Evolutionary conservation across 2,329 filamentous ascomycete species (phyloP), one percentile per base, ranked within the genome.

Genomic region (Chalara sp.): DNA sequence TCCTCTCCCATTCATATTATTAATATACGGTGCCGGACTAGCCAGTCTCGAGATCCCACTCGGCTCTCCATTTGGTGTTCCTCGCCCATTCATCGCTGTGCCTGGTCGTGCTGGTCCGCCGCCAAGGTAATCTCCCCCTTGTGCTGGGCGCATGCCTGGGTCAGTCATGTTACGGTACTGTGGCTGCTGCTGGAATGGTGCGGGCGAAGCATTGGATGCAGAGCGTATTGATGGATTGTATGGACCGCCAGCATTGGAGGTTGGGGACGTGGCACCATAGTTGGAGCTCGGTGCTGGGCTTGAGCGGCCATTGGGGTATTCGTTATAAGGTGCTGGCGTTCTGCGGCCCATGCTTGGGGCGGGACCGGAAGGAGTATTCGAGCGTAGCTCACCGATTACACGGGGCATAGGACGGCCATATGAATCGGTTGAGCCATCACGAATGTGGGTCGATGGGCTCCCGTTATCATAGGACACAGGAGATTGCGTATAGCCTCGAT

Each of bases 401-500:
- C 55, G 51, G 30, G 60, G 61, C 32, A 63, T 53, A 6, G 58
- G 61, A 29, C 58, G 52, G 29, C 60, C 59, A 46, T 58, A 63
- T 6, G 32, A 50, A 53, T 63, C 60, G 29, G 57, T 46, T 4
- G 49, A 56, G 28, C 46, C 47, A 46, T 55, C 49, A n/a, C 50
- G 46, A 32, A 47, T 32, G 29, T 44, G 43, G 28, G 46, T 43
- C 10, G 47, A 43, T 4, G 52, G 49, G 39, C 48, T 50, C n/a
- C 51, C 49, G 21, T 40, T 54, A 30, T 63, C 55, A 35, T 63
- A 64, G 33, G 62, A 63, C 28, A 62, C 49, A 21, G 62, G 62
- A 50, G 59, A 62, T 44, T 56, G 52, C 21, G 62, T 64, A 43
- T 61, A 62, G 5, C 56, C 61, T 48, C 62, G 51, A 44, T 64